Evolutionary conservation across 108 stramenopile genomes (phyloP).

Genomic region (Discostella stelligeroides): DNA sequence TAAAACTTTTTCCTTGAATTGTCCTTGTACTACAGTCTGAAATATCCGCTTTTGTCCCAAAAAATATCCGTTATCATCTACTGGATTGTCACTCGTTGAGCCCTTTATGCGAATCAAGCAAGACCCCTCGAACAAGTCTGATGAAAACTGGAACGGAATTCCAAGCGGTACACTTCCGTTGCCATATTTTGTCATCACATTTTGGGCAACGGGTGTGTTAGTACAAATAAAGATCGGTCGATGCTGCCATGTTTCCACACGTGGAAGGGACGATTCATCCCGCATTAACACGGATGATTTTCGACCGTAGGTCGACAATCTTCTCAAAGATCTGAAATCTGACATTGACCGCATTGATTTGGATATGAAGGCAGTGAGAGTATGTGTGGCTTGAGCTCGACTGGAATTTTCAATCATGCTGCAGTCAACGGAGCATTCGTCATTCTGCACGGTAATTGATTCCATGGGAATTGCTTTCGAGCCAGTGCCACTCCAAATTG

Average conservation of each 20-base stretch:
- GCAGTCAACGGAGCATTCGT: neutral
- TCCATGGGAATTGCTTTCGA: conserved; percentile 3
- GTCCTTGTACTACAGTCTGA: conserved; percentile 66
- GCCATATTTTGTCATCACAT: conserved; percentile 33
- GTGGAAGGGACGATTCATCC: conserved; percentile 33
- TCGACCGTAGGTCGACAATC: conserved; percentile 1
- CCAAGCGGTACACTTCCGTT: conserved; percentile 34
- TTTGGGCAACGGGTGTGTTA: conserved; percentile 32
- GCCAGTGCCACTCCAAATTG: conserved; percentile 25
- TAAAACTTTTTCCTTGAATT: conserved; percentile 58
- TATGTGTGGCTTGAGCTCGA: neutral
- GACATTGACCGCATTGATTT: neutral
- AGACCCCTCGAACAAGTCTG: conserved; percentile 57
- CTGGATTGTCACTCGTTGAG: conserved; percentile 34
- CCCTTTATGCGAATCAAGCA: conserved; percentile 54
- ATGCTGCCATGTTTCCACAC: conserved; percentile 45
- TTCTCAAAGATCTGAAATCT: neutral
- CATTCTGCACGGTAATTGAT: neutral
- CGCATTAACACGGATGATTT: conserved; percentile 21
- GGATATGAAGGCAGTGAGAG: conserved; percentile 2
- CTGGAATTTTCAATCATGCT: neutral
- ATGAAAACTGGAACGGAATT: conserved; percentile 54
- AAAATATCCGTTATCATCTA: conserved; percentile 59
- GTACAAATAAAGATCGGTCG: conserved; percentile 50
- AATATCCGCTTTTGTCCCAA: conserved; percentile 54